phyloP scores from a whole-genome alignment of 352 stramenopile genomes.

The Phytophthora hybrid region DNA sequence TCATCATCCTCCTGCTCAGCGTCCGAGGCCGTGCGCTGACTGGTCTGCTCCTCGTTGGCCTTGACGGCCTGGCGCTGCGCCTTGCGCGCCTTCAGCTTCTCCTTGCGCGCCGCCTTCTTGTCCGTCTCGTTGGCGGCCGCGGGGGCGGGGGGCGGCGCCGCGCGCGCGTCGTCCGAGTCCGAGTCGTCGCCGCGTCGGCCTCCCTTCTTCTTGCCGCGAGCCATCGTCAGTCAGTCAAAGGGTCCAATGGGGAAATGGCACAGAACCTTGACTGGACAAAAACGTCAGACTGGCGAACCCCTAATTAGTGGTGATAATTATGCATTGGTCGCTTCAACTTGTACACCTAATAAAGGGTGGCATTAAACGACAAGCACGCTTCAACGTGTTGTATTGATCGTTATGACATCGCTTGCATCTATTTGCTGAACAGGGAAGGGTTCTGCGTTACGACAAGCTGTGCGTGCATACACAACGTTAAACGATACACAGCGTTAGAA shows the following conservation, averaged over 20 bases:
- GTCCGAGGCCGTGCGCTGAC: slow-evolving; percentile 33
- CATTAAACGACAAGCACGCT: not conserved
- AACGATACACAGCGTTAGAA: not conserved
- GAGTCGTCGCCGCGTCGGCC: slow-evolving; percentile 75
- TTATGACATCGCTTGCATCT: not conserved
- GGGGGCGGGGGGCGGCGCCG: slow-evolving; percentile 35
- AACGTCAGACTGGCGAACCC: not conserved
- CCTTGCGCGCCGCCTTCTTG: slow-evolving; percentile 85
- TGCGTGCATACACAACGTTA: not conserved
- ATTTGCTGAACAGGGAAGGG: slow-evolving; percentile 36
- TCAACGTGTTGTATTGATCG: not conserved
- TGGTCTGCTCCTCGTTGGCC: slow-evolving; percentile 50
- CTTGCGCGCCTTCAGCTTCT: slow-evolving; percentile 79
- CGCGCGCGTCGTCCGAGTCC: slow-evolving; percentile 65
- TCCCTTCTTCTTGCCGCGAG: slow-evolving; percentile 85
- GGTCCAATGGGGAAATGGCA: not conserved
- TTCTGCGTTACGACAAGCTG: slow-evolving; percentile 55
- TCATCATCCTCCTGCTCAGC: slow-evolving; percentile 26
- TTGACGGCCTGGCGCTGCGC: slow-evolving; percentile 55
- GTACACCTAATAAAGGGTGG: not conserved
- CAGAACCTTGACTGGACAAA: not conserved
- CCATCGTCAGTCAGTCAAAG: slow-evolving; percentile 45
- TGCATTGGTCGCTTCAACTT: not conserved
- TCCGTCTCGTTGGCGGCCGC: slow-evolving; percentile 44
- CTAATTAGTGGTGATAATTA: not conserved